Evolutionary conservation across 257 asterid species (phyloP).

Genomic region (Vinca minor): DNA sequence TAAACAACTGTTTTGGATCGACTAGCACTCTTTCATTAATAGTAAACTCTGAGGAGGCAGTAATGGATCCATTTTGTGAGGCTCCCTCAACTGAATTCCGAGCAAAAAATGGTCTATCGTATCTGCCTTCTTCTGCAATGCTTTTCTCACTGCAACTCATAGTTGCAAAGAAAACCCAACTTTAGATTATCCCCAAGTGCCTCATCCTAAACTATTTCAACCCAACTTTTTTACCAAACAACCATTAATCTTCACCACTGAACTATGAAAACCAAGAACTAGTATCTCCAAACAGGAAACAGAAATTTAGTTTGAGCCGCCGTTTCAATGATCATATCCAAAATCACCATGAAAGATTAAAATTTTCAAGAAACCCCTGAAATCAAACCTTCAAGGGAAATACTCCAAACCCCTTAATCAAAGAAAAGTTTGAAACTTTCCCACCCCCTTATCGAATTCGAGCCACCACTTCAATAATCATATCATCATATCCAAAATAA

Average conservation of each 20-base stretch:
- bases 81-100: slow-evolving; percentile 44
- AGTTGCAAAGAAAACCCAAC: slow-evolving; percentile 17
- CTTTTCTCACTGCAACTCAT: slow-evolving; percentile 78
- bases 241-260: slow-evolving; percentile 9
- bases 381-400: not conserved
- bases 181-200: slow-evolving; percentile 42
- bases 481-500: slow-evolving; percentile 21
- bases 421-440: too few species aligned
- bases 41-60: slow-evolving; percentile 29
- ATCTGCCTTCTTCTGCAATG: slow-evolving; percentile 34
- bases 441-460: too few species aligned
- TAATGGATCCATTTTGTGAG: slow-evolving; percentile 46
- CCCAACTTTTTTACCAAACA: too few species aligned
- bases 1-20: slow-evolving; percentile 75
- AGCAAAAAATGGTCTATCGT: slow-evolving; percentile 20
- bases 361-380: not conserved
- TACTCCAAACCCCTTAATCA: not conserved
- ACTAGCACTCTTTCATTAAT: slow-evolving; percentile 73
- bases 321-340: slow-evolving; percentile 19
- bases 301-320: slow-evolving; percentile 11
- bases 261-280: slow-evolving; percentile 12
- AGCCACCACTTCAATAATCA: slow-evolving; percentile 15
- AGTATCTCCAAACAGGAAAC: slow-evolving; percentile 13
- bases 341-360: slow-evolving; percentile 6
- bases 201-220: slow-evolving; percentile 49